These are phyloP conservation scores for Pterula multifida DNA, from an alignment of 1,284 basidiomycete species.

Conservation along the genomic window DNA sequence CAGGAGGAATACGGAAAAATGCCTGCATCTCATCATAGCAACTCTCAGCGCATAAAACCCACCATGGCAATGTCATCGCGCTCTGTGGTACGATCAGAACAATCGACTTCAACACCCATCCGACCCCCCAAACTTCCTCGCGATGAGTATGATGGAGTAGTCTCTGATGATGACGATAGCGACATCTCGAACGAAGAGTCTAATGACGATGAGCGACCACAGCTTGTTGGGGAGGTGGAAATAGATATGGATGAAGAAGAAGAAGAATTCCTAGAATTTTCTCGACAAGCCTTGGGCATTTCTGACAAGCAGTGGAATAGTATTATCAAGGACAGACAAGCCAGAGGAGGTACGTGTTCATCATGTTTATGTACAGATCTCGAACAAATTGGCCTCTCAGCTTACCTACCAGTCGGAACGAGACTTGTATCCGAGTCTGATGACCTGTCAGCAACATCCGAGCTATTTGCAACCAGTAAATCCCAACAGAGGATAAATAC, in stretches of 20 bases:
- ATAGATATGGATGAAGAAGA: slow-evolving; percentile 84
- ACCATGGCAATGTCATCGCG: no score
- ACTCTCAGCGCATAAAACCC: slow-evolving; percentile 52
- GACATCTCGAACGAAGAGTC: slow-evolving; percentile 40
- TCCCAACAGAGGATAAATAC: not conserved
- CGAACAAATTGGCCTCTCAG: slow-evolving; percentile 24
- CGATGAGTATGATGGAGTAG: slow-evolving; percentile 72
- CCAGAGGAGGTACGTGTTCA: slow-evolving; percentile 58
- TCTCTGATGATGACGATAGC: slow-evolving; percentile 72
- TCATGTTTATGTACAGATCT: slow-evolving; percentile 2
- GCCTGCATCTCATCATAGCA: slow-evolving; percentile 55
- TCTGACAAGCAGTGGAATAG: slow-evolving; percentile 72
- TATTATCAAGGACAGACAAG: slow-evolving; percentile 65
- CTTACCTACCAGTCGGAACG: slow-evolving; percentile 50
- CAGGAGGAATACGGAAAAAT: slow-evolving; percentile 70
- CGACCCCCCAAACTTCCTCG: slow-evolving; percentile 69
- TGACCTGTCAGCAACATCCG: slow-evolving; percentile 4
- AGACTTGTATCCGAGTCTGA: slow-evolving; percentile 2
- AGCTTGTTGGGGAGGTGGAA: slow-evolving; percentile 72
- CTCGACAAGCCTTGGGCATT: slow-evolving; percentile 80
- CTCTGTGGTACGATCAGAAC: slow-evolving; percentile 12
- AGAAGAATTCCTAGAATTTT: slow-evolving; percentile 88
- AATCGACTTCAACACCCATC: no score
- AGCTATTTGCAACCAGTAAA: slow-evolving; percentile 2
- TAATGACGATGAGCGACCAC: slow-evolving; percentile 67